Conservation (phyloP, 2,329 filamentous ascomycete genomes). For the Xylariaceae sp. region DNA sequence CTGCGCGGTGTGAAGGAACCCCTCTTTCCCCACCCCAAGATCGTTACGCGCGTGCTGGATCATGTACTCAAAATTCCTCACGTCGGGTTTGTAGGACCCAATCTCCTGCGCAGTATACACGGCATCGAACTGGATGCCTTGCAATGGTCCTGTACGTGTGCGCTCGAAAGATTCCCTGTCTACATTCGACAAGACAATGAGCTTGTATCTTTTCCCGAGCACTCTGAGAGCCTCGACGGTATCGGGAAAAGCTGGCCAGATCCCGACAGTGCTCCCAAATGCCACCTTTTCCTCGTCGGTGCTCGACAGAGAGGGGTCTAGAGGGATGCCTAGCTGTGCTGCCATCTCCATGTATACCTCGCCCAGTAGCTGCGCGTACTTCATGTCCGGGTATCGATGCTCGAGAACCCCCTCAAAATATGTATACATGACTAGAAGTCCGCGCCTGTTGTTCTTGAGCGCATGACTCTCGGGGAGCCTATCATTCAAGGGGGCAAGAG, state of each 20-base stretch:
- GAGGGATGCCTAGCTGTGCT: slow-evolving; percentile 37
- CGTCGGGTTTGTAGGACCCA: slow-evolving; percentile 68
- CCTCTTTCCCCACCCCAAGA: slow-evolving; percentile 53
- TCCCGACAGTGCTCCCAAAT: slow-evolving; percentile 50
- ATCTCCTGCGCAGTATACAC: slow-evolving; percentile 69
- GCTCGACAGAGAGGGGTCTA: slow-evolving; percentile 20
- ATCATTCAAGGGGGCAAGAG: slow-evolving; percentile 45
- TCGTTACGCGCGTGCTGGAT: slow-evolving; percentile 49
- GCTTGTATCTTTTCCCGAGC: slow-evolving; percentile 51
- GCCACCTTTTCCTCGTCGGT: slow-evolving; percentile 36
- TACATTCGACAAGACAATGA: slow-evolving; percentile 61
- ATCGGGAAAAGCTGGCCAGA: slow-evolving; percentile 59
- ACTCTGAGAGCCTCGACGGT: slow-evolving; percentile 51
- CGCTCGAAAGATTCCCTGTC: slow-evolving; percentile 49
- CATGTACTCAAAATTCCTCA: slow-evolving; percentile 65
- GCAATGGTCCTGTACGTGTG: slow-evolving; percentile 45
- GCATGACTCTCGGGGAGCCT: neutral
- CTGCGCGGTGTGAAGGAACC: slow-evolving; percentile 59
- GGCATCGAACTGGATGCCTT: slow-evolving; percentile 54
- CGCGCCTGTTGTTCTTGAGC: slow-evolving; percentile 37
- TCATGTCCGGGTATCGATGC: slow-evolving; percentile 1
- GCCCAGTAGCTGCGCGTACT: slow-evolving; percentile 58
- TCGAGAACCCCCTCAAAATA: slow-evolving; percentile 6
- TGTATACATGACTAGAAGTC: slow-evolving; percentile 42
- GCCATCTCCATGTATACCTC: slow-evolving; percentile 46